phyloP scores from a whole-genome alignment of 2,329 filamentous ascomycete species.

The Triangularia setosa region DNA sequence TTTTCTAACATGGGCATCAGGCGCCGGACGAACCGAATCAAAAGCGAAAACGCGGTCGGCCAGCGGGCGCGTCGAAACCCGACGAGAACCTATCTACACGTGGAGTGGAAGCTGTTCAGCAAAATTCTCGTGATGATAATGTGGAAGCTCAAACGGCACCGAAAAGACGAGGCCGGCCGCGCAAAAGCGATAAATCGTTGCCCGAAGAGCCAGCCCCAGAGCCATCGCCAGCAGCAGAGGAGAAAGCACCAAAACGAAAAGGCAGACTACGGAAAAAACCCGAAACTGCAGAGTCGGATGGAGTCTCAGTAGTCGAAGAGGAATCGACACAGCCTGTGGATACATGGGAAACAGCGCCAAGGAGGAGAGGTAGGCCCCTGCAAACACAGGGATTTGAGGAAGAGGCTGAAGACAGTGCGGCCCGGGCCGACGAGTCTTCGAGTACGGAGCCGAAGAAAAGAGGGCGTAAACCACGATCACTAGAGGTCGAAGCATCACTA shows the following conservation, averaged over 20 bases:
- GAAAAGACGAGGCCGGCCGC: conserved; percentile 16
- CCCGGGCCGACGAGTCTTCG: not conserved
- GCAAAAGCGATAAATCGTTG: conserved; percentile 9
- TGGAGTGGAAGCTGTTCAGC: not conserved
- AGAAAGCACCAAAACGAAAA: conserved; percentile 12
- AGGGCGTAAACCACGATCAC: conserved; percentile 11
- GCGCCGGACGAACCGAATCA: conserved; percentile 27
- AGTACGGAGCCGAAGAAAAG: conserved; percentile 10
- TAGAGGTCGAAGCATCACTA: conserved; percentile 5
- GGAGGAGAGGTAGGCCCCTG: conserved; percentile 16
- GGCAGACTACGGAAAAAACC: conserved; percentile 13
- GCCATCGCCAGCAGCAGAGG: not conserved
- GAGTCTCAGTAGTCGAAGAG: not conserved
- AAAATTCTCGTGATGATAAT: not conserved
- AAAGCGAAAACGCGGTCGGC: conserved; percentile 36
- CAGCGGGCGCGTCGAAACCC: conserved; percentile 24
- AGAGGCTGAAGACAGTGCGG: not conserved
- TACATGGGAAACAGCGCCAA: not conserved
- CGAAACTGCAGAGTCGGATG: conserved; percentile 8
- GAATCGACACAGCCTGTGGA: not conserved
- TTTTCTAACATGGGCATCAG: conserved; percentile 18
- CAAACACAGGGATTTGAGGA: conserved; percentile 11
- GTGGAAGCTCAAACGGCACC: not conserved
- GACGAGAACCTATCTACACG: conserved; percentile 24
- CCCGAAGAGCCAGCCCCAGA: conserved; percentile 6